Conservation (phyloP, 805 yeast species). For the Candida montana region DNA sequence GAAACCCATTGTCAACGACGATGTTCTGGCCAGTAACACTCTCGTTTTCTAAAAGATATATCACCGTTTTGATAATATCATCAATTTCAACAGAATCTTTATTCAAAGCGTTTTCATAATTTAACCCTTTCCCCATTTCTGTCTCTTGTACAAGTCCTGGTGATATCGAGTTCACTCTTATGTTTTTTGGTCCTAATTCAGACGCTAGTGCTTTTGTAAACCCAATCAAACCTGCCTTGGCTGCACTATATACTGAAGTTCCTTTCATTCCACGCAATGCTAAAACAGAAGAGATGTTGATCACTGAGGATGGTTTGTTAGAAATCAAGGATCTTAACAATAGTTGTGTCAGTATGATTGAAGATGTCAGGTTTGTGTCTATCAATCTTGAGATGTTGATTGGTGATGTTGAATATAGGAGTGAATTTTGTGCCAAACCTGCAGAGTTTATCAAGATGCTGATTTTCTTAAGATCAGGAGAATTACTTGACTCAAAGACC, state of each 20-base stretch:
- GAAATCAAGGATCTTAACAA: conserved; percentile 48
- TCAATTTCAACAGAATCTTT: conserved; percentile 16
- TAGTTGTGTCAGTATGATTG: conserved; percentile 53
- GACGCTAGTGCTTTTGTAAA: conserved; percentile 54
- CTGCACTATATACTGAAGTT: conserved; percentile 59
- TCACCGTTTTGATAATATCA: conserved; percentile 22
- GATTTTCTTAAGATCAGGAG: conserved; percentile 11
- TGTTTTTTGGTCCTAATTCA: conserved; percentile 48
- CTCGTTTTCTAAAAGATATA: conserved; percentile 19
- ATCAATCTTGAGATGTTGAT: conserved; percentile 42
- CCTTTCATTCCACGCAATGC: conserved; percentile 48
- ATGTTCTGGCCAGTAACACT: conserved; percentile 28
- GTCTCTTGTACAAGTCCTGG: conserved; percentile 70
- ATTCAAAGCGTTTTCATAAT: conserved; percentile 17
- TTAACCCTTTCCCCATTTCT: conserved; percentile 40
- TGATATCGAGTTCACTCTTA: conserved; percentile 59
- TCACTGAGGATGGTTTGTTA: conserved; percentile 32
- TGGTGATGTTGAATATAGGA: conserved; percentile 40
- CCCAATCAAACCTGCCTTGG: conserved; percentile 65
- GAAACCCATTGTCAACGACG: conserved; percentile 27
- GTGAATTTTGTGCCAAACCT: conserved; percentile 53
- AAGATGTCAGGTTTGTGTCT: conserved; percentile 51
- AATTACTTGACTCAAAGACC: conserved; percentile 6
- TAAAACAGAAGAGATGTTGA: conserved; percentile 66
- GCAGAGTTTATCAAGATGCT: conserved; percentile 38